Evolutionary conservation across 208 protist genomes (phyloP), one percentile per base, ranked within the genome.

Genomic region (Phytomonas sp.): DNA sequence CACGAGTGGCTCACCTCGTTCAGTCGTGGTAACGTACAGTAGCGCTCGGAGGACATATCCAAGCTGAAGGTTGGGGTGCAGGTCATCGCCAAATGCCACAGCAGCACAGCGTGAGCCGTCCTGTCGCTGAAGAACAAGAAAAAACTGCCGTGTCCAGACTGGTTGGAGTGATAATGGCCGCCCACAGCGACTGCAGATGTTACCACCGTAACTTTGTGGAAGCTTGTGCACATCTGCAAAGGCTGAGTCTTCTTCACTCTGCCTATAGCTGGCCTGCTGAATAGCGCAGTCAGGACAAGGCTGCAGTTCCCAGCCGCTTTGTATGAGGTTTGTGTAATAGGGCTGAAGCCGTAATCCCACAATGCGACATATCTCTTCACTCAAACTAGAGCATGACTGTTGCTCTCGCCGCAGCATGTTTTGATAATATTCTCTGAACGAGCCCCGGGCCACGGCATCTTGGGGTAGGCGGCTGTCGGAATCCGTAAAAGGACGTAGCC

Each of bases 281-380:
- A 28, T 61, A n/a, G 15, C 43, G 29, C 77, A 80, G 69, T 69
- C 26, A 0, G 72, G 59, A 26, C 82, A 88, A 11, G 74, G 60
- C 56, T 72, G 70, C 0, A 66, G 60, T n/a, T 81, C 72, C 81
- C 81, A 88, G 60, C 88, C 88, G 1, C 78, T 78, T 68, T 89
- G 83, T 62, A 84, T 63, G 30, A 89, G 64, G 46, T 84, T 81
- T 37, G 64, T 75, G 51, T 67, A 67, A 23, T 34, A 62, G 11
- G 81, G 83, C 17, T 73, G 40, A 33, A 85, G 65, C 11, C 85
- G 85, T 28, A 88, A 65, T 23, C 78, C 88, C 0, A 82, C 75
- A 13, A 93, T 74, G 28, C 80, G 75, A 46, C 80, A 78, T 51
- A 72, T 26, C 28, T 77, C 80, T 7, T 34, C 37, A 28, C 74